Evolutionary conservation across 2,329 filamentous ascomycete genomes (phyloP).

Genomic region (Akanthomyces uredinophilus): DNA sequence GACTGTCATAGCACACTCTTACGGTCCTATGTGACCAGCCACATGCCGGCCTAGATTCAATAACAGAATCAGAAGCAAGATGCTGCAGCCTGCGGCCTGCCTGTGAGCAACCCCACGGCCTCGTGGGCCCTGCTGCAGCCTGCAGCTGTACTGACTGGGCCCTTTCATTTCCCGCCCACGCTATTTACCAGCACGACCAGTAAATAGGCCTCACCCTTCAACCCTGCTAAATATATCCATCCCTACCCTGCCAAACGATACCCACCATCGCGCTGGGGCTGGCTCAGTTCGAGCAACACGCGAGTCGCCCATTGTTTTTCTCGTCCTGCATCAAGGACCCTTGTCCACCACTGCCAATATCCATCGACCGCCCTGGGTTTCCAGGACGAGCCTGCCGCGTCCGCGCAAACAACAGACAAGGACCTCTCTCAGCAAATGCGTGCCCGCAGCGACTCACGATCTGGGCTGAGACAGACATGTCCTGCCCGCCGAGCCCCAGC

Average conservation of each 20-base stretch:
- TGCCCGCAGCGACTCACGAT: slow-evolving; percentile 3
- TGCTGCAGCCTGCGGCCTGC: background rate
- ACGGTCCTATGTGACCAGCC: background rate
- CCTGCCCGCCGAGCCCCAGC: background rate
- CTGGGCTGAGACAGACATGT: slow-evolving; percentile 9
- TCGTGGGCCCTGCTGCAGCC: background rate
- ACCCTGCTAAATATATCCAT: slow-evolving; percentile 13
- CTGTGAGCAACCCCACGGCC: background rate
- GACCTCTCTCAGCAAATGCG: background rate
- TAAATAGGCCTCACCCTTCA: too few species aligned
- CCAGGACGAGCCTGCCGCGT: too few species aligned
- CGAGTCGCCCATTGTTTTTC: background rate
- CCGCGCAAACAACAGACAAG: slow-evolving; percentile 3
- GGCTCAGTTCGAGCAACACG: background rate
- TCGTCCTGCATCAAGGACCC: background rate
- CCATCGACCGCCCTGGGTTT: background rate
- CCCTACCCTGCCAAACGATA: background rate
- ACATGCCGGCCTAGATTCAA: background rate
- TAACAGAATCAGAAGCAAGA: background rate
- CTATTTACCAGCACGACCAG: too few species aligned
- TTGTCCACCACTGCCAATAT: background rate
- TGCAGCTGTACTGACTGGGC: background rate
- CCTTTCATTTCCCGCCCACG: slow-evolving; percentile 13
- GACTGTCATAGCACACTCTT: background rate
- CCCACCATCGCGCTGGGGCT: background rate